A percentile compares a stretch with the other conserved stretches of the same genome.
phyloP scores from a whole-genome alignment of 345 rosid genomes.

The Hirschfeldia incana region DNA sequence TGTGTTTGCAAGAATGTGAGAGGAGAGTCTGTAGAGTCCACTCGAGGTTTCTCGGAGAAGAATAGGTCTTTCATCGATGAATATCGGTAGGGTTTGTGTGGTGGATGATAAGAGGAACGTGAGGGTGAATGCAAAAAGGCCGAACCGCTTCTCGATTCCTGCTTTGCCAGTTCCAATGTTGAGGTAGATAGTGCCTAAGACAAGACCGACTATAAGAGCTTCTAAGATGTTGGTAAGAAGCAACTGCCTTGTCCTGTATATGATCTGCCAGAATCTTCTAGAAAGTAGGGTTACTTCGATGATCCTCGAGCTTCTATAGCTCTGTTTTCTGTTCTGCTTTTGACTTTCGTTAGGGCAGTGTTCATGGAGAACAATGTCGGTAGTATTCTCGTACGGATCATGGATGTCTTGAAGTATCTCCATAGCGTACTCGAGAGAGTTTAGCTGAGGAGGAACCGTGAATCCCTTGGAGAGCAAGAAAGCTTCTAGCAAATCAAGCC shows the following conservation, averaged over 20 bases:
- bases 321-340: slow-evolving; percentile 28
- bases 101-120: slow-evolving; percentile 94
- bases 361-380: slow-evolving; percentile 24
- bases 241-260: slow-evolving; percentile 83
- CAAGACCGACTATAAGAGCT: slow-evolving; percentile 83
- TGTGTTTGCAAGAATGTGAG: slow-evolving; percentile 81
- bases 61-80: slow-evolving; percentile 84
- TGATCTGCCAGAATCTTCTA: slow-evolving; percentile 71
- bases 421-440: slow-evolving; percentile 86
- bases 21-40: slow-evolving; percentile 80
- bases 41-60: slow-evolving; percentile 76
- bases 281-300: slow-evolving; percentile 58
- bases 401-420: slow-evolving; percentile 67
- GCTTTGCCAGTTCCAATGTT: slow-evolving; percentile 69
- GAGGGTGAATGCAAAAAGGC: slow-evolving; percentile 92
- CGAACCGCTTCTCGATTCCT: slow-evolving; percentile 79
- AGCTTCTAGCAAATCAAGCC: slow-evolving; percentile 49
- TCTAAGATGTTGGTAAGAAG: slow-evolving; percentile 73
- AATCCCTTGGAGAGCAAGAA: slow-evolving; percentile 64
- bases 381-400: slow-evolving; percentile 29
- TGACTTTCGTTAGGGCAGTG: neutral
- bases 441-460: slow-evolving; percentile 88
- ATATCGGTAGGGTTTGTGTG: slow-evolving; percentile 87
- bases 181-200: slow-evolving; percentile 84
- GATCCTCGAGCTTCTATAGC: slow-evolving; percentile 58